Percentiles rank a stretch among this genome's conserved stretches.
phyloP scores from a whole-genome alignment of 768 basidiomycete species.

The Suillus decipiens region DNA sequence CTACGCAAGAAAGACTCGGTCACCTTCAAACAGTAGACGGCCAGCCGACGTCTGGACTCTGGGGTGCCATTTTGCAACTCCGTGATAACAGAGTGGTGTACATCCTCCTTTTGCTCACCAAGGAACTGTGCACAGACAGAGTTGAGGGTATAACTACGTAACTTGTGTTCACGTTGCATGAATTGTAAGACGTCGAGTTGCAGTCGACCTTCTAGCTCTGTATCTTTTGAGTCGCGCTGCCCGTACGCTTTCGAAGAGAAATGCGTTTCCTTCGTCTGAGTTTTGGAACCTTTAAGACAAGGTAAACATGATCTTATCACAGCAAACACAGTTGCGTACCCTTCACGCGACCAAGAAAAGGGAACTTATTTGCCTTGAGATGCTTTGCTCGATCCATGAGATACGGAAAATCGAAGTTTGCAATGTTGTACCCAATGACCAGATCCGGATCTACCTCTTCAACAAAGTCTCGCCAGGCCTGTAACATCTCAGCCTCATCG shows the following conservation, averaged over 20 bases:
- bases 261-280: conserved; percentile 89
- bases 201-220: conserved; percentile 84
- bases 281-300: conserved; percentile 56
- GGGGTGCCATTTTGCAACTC: conserved; percentile 96
- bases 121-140: conserved; percentile 97
- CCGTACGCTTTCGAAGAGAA: conserved; percentile 99
- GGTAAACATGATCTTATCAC: conserved; percentile 10
- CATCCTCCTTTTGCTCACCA: conserved; percentile 99
- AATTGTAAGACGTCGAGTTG: conserved; percentile 96
- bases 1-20: background rate
- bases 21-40: conserved; percentile 98
- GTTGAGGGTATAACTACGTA: conserved; percentile 96
- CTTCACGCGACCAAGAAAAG: conserved; percentile 72
- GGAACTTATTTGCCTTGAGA: conserved; percentile 68
- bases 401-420: conserved; percentile 96
- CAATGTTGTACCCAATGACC: conserved; percentile 94
- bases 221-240: conserved; percentile 95
- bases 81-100: conserved; percentile 97
- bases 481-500: conserved; percentile 72
- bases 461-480: conserved; percentile 88
- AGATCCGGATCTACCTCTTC: conserved; percentile 92
- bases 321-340: conserved; percentile 42
- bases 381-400: conserved; percentile 89
- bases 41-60: conserved; percentile 88
- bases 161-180: conserved; percentile 98